Evolutionary conservation across 208 protist genomes (phyloP).

Genomic region (Crithidia acanthocephali): DNA sequence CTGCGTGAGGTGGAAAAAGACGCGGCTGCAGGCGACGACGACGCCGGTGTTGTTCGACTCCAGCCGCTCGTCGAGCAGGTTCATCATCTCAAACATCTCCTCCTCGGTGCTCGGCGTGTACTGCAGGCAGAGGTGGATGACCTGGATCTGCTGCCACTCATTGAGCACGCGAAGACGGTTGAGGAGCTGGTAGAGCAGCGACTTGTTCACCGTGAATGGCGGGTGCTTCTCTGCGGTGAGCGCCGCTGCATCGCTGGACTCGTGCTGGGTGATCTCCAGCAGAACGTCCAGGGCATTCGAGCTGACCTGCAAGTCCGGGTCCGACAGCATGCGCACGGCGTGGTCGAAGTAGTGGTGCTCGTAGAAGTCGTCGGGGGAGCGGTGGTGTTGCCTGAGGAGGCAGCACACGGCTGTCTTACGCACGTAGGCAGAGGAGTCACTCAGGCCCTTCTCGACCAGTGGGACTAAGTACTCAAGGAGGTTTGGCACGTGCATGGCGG

Average conservation of each 20-base stretch:
- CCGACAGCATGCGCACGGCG: slow-evolving; percentile 81
- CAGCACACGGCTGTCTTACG: slow-evolving; percentile 93
- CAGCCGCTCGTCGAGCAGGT: slow-evolving; percentile 92
- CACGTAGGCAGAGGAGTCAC: slow-evolving; percentile 93
- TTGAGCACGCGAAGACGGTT: slow-evolving; percentile 80
- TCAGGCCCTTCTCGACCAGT: slow-evolving; percentile 68
- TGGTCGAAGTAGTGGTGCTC: slow-evolving; percentile 39
- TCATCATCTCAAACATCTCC: slow-evolving; percentile 94
- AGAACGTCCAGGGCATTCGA: slow-evolving; percentile 80
- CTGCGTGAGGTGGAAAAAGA: slow-evolving; percentile 91
- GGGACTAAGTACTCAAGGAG: slow-evolving; percentile 86
- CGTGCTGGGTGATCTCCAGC: slow-evolving; percentile 71
- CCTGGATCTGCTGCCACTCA: slow-evolving; percentile 87
- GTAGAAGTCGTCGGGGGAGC: slow-evolving; percentile 57
- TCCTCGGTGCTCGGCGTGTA: slow-evolving; percentile 76
- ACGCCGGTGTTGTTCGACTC: slow-evolving; percentile 87
- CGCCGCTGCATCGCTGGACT: slow-evolving; percentile 28
- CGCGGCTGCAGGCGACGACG: slow-evolving; percentile 77
- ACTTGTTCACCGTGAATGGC: slow-evolving; percentile 56
- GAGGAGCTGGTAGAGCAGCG: slow-evolving; percentile 82
- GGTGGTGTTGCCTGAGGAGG: slow-evolving; percentile 78
- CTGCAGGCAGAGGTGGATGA: slow-evolving; percentile 68
- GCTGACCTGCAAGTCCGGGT: slow-evolving; percentile 88
- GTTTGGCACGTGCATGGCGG: slow-evolving; percentile 76
- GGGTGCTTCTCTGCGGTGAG: slow-evolving; percentile 8